Evolutionary conservation across 768 basidiomycete species (phyloP), one percentile per base, ranked within the genome.

Genomic region (Dacryopinax spathularia): DNA sequence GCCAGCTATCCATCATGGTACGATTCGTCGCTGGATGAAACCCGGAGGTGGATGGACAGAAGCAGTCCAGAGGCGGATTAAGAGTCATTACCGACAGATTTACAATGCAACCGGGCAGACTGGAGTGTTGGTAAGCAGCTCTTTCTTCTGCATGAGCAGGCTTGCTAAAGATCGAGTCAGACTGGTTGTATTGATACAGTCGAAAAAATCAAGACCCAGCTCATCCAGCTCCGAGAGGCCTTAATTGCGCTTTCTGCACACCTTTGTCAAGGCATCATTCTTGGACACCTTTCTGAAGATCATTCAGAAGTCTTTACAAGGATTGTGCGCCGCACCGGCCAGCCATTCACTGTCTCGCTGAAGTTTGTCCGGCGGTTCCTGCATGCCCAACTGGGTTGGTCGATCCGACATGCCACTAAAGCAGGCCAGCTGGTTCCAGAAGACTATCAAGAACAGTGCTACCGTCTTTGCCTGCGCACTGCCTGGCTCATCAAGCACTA

Each of bases 401-500:
- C 68, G 0, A 2, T 66, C 31, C 70, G 72, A 1, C 37, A 64
- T 1, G 68, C 69, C 16, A 77, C 76, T 6, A 63, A 69, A 22
- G 76, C 76, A 1, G 76, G 70, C 0, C 73, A 75, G 37, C 77
- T 78, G 60, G 22, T 74, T 3, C 77, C 77, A 1, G 60, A 2
- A 0, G 66, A 78, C 62, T 64, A 64, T n/a, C 67, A 73, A 16
- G 68, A 72, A 0, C 22, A 68, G 2, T 66, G 66, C 7, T 33
- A 62, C 1, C 35, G 65, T 0, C 63, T 72, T 0, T 65, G 67
- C 59, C 27, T 76, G 0, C 65, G 71, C 1, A 62, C 69, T 34
- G 73, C 71, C 1, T 65, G 68, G n/a, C 33, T 61, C 1, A 72
- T 75, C 29, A 66, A 70, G 15, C 65, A 76, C 0, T 31, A 73